A percentile compares a stretch with the other conserved stretches of the same genome.
Conservation (phyloP, 2,329 filamentous ascomycete species). For the Lecanoromycetidae sp. region DNA sequence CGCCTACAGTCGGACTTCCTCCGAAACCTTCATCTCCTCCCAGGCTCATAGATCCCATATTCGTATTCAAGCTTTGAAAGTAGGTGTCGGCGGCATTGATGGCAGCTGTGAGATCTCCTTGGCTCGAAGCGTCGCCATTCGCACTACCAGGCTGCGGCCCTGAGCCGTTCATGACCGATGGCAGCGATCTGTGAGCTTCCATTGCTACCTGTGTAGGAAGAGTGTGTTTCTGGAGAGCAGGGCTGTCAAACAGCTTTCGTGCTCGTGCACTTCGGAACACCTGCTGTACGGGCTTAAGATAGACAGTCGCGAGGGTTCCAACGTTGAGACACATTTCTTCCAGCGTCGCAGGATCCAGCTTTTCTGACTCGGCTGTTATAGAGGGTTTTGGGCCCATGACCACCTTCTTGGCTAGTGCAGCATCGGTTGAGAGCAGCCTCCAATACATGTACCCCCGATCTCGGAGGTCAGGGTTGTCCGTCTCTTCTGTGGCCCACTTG, state of each 20-base stretch:
- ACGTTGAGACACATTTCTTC: constrained; percentile 97
- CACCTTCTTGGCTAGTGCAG: constrained; percentile 69
- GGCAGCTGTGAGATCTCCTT: constrained; percentile 52
- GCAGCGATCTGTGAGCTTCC: constrained; percentile 17
- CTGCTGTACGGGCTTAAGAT: constrained; percentile 93
- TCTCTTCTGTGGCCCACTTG: constrained; percentile 98
- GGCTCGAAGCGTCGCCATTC: constrained; percentile 18
- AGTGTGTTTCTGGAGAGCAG: constrained; percentile 66
- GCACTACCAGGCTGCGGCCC: constrained; percentile 19
- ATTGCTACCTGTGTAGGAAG: constrained; percentile 39
- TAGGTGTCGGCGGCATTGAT: constrained; percentile 81
- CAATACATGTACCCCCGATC: constrained; percentile 99
- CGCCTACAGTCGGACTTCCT: constrained; percentile 28
- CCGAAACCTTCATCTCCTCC: constrained; percentile 53
- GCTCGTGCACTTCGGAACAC: constrained; percentile 86
- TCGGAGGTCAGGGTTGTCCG: constrained; percentile 93
- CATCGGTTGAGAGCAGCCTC: constrained; percentile 86
- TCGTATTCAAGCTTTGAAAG: constrained; percentile 65
- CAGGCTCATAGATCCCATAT: constrained; percentile 61
- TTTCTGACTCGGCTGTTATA: constrained; percentile 92
- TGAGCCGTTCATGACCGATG: constrained; percentile 34
- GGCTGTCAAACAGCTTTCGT: constrained; percentile 65
- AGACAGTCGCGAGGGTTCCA: constrained; percentile 90
- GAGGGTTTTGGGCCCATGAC: constrained; percentile 97
- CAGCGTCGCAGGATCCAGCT: constrained; percentile 76